Base-by-base conservation (phyloP, 108 stramenopile genomes). In the Mediolabrus comicus region DNA sequence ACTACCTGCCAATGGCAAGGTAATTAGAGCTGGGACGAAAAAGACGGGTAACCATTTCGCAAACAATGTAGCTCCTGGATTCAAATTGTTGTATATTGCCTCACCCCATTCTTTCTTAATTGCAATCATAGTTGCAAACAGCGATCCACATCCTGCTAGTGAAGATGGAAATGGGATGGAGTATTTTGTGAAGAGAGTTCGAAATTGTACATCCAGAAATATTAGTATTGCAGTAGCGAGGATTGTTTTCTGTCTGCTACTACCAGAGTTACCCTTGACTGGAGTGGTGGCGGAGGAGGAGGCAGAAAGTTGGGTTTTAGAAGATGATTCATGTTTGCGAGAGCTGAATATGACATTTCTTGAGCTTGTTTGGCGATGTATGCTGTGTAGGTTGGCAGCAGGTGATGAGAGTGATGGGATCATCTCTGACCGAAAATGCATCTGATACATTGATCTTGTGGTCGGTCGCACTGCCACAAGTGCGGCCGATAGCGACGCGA, bases 161-260 rank as follows among this genome's bases (percentile, higher is more conserved):
- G 74, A 75, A 9, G 74, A 76, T 9, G 79, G 79, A 46, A 80
- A 80, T 7, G 79, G 33, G 17, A 80, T 76, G 16, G 76, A 56
- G 33, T 73, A 53, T 13, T 29, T 66, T 11, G 51, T 46, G 63
- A 92, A 87, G 0, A 85, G 26, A 7, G 65, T 75, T 13, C 86
- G 83, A 64, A 92, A 85, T 24, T 60, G 46, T 8, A 76, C 68
- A 65, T 92, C 87, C 25, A 87, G 32, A 13, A 66, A 27, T n/a
- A 86, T 56, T 39, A 88, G 76, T 11, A 75, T 9, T 10, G 67
- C 12, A 7, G 81, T 83, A 1, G 88, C 84, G 25, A 66, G 8
- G 16, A 53, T 53, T 62, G 57, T 58, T 58, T 49, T 49, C 22
- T 49, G 3, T 49, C 22, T 24, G 46, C 46, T 49, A n/a, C n/a